A percentile compares a stretch with the other conserved stretches of the same genome.
Evolutionary conservation across 1,284 basidiomycete species (phyloP).

Genomic region (Coniferiporia sulphurascens): DNA sequence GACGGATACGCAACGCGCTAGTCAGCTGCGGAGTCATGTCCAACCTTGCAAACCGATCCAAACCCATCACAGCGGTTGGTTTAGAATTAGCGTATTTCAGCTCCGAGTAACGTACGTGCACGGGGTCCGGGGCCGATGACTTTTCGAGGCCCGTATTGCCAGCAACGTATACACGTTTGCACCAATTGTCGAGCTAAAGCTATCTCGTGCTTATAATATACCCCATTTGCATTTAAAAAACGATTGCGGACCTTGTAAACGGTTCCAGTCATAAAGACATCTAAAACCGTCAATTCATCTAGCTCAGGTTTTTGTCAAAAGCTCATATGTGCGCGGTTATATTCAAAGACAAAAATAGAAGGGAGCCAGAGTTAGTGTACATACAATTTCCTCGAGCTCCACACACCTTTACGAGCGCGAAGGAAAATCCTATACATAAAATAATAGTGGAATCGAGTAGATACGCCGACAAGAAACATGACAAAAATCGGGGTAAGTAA

Average conservation of each 20-base stretch:
- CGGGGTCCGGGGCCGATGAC: not conserved
- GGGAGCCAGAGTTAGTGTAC: not conserved
- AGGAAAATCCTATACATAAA: not conserved
- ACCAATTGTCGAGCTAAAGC: too few species aligned
- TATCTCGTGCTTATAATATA: too few species aligned
- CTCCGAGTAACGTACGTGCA: slow-evolving; percentile 34
- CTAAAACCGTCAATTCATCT: too few species aligned
- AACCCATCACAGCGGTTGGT: slow-evolving; percentile 84
- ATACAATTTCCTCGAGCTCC: not conserved
- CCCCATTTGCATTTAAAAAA: too few species aligned
- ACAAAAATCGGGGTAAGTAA: not conserved
- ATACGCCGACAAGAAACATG: not conserved
- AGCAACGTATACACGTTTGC: too few species aligned
- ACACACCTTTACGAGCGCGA: not conserved
- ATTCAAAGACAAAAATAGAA: not conserved
- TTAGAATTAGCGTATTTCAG: slow-evolving; percentile 91
- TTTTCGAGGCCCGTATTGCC: not conserved
- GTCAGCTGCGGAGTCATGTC: slow-evolving; percentile 87
- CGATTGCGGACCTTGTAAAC: too few species aligned
- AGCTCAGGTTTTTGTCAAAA: too few species aligned
- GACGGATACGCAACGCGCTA: slow-evolving; percentile 83
- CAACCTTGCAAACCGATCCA: slow-evolving; percentile 77
- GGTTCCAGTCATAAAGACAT: too few species aligned
- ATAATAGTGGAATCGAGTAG: not conserved
- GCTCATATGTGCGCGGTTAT: too few species aligned